Percentiles rank a stretch among this genome's conserved stretches.
phyloP scores from a whole-genome alignment of 2,329 filamentous ascomycete genomes.

The Aspergillus melleus region DNA sequence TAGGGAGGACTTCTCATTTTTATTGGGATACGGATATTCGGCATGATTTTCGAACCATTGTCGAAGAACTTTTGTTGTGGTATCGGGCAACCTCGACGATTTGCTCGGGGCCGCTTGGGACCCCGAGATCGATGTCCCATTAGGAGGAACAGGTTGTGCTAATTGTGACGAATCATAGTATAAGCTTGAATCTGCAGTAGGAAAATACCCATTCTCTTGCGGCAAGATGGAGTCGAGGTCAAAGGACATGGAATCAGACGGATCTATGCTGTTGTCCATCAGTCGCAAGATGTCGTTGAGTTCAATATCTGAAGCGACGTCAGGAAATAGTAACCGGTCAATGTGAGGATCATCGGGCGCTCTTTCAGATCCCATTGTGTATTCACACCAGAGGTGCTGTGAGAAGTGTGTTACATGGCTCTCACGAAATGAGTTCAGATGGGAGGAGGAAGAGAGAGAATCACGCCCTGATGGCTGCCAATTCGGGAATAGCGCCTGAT shows the following conservation, averaged over 20 bases:
- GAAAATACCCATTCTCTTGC: too few species aligned
- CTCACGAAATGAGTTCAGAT: too few species aligned
- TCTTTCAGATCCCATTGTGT: background rate
- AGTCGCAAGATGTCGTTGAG: background rate
- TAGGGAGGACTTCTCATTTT: slow-evolving; percentile 73
- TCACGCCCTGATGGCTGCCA: background rate
- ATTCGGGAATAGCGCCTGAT: background rate
- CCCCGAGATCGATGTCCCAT: background rate
- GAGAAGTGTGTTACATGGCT: too few species aligned
- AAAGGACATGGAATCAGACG: background rate
- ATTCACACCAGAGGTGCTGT: background rate
- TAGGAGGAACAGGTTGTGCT: too few species aligned
- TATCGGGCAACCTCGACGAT: background rate
- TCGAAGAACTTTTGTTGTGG: background rate
- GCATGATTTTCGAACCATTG: background rate
- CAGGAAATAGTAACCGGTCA: background rate
- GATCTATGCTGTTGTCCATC: background rate
- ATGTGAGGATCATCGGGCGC: background rate
- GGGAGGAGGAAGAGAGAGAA: too few species aligned
- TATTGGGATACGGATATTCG: slow-evolving; percentile 56
- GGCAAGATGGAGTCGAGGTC: background rate
- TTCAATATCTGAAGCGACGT: background rate
- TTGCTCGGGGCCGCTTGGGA: background rate
- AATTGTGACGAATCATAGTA: too few species aligned
- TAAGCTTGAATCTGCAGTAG: too few species aligned